Evolutionary conservation across 495 filamentous ascomycete species (phyloP).

Genomic region (Penicillium salamii): DNA sequence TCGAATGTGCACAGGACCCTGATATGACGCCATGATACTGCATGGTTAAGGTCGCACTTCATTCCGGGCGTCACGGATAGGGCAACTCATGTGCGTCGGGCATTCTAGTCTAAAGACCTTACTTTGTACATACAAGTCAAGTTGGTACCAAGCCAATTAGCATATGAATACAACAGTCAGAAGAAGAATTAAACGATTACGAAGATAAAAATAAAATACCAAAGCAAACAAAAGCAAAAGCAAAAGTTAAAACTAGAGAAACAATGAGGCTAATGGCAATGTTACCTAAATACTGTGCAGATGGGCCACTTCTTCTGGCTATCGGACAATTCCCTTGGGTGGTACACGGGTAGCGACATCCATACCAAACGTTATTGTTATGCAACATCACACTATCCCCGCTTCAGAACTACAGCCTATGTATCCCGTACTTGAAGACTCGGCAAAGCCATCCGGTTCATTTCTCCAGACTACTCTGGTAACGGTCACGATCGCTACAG

Average conservation of each 20-base stretch:
- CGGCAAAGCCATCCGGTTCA: too few relatives aligned
- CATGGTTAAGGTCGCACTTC: conserved; percentile 9
- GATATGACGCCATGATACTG: conserved; percentile 16
- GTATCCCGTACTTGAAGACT: background rate
- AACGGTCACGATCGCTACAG: conserved; percentile 8
- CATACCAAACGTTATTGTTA: conserved; percentile 1
- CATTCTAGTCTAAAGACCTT: too few relatives aligned
- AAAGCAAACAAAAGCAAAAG: background rate
- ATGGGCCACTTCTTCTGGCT: background rate
- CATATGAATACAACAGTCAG: too few relatives aligned
- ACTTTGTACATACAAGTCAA: too few relatives aligned
- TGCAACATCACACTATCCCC: conserved; percentile 6
- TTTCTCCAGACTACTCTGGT: background rate
- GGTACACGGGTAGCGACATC: conserved; percentile 6
- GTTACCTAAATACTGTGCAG: conserved; percentile 5
- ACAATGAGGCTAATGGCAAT: conserved; percentile 8
- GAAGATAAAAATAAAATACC: background rate
- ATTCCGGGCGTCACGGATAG: conserved; percentile 5
- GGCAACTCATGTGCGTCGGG: conserved; percentile 12
- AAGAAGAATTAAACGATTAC: background rate
- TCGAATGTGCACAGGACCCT: conserved; percentile 14
- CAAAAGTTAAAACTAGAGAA: background rate
- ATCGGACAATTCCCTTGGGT: conserved; percentile 7
- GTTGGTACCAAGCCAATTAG: too few relatives aligned
- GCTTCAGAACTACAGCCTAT: background rate